phyloP scores from a whole-genome alignment of 495 filamentous ascomycete genomes.

The Monascus purpureus region DNA sequence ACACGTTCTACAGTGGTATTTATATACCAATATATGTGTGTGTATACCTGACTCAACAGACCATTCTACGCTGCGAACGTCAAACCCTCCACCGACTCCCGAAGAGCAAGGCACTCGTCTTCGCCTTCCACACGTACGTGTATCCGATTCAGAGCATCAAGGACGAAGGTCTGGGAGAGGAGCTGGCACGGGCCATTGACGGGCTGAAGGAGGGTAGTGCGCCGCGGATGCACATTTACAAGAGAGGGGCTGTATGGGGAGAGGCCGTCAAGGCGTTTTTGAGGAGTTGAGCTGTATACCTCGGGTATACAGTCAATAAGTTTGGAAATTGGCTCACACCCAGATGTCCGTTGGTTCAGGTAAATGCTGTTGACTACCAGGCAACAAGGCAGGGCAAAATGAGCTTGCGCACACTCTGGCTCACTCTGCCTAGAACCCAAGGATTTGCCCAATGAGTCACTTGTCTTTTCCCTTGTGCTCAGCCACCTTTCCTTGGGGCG shows the following conservation, averaged over 20 bases:
- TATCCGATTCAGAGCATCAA: slow-evolving; percentile 56
- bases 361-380: no score
- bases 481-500: no score
- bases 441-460: no score
- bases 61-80: slow-evolving; percentile 53
- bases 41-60: slow-evolving; percentile 17
- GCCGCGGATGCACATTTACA: slow-evolving; percentile 54
- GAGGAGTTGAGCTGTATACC: slow-evolving; percentile 26
- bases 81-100: slow-evolving; percentile 68
- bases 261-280: slow-evolving; percentile 45
- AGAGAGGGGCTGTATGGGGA: slow-evolving; percentile 53
- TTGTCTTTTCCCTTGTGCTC: no score
- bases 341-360: no score
- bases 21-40: background rate
- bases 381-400: no score
- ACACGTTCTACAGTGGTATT: slow-evolving; percentile 1
- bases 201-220: slow-evolving; percentile 56
- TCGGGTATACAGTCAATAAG: no score
- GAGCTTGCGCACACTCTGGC: no score
- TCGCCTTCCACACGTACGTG: slow-evolving; percentile 69
- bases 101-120: slow-evolving; percentile 49
- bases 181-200: slow-evolving; percentile 57
- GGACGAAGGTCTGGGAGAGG: slow-evolving; percentile 49
- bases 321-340: no score
- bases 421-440: no score